A percentile compares a stretch with the other conserved stretches of the same genome.
Conservation (phyloP, 345 rosid species). For the Excoecaria cochinchinensis region DNA sequence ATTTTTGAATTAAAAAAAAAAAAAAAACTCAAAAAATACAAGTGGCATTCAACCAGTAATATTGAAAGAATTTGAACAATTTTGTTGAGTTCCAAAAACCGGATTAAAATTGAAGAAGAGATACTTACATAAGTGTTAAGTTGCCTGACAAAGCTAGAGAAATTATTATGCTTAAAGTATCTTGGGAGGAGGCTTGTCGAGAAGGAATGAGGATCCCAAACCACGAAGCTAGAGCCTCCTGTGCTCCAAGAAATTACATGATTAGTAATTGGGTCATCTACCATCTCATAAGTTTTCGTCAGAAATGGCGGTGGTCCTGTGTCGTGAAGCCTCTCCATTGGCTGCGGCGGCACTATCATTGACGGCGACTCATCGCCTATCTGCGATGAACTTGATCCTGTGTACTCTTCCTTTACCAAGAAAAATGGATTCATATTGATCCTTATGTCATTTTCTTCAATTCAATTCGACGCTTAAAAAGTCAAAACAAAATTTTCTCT, state of each 20-base stretch:
- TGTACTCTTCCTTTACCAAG: slow-evolving; percentile 44
- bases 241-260: slow-evolving; percentile 30
- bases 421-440: slow-evolving; percentile 43
- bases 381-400: slow-evolving; percentile 27
- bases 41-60: background rate
- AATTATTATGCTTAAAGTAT: slow-evolving; percentile 32
- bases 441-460: background rate
- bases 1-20: background rate
- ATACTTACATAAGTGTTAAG: slow-evolving; percentile 36
- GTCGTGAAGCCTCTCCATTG: slow-evolving; percentile 76
- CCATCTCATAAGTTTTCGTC: slow-evolving; percentile 35
- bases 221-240: slow-evolving; percentile 32
- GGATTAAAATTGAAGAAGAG: background rate
- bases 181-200: slow-evolving; percentile 27
- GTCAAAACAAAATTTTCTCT: background rate
- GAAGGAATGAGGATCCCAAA: slow-evolving; percentile 32
- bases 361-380: slow-evolving; percentile 12
- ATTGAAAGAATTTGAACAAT: background rate
- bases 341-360: slow-evolving; percentile 41
- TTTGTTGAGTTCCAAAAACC: background rate
- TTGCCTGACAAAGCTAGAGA: slow-evolving; percentile 41
- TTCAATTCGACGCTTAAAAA: background rate
- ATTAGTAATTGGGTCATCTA: slow-evolving; percentile 24
- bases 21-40: background rate
- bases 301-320: slow-evolving; percentile 36